phyloP scores from a whole-genome alignment of 495 filamentous ascomycete species.

The Hyaloscypha variabilis region DNA sequence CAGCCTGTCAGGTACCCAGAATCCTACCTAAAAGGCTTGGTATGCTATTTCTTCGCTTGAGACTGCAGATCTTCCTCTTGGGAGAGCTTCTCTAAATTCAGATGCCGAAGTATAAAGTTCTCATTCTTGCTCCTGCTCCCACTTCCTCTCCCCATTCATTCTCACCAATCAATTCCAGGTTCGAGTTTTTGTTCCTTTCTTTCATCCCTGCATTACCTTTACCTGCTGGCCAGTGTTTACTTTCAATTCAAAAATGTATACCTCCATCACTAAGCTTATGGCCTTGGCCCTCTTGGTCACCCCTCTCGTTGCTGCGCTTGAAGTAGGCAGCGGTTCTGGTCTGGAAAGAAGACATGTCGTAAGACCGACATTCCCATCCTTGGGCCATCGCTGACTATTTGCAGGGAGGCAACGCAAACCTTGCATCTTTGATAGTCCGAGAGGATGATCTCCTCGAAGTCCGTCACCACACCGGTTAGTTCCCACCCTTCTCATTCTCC shows the following conservation, averaged over 20 bases:
- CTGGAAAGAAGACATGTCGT: slow-evolving; percentile 10
- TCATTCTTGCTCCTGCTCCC: neutral
- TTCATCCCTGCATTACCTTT: neutral
- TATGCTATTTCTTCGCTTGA: neutral
- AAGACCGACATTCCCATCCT: neutral
- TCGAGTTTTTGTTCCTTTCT: neutral
- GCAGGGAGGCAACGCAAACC: neutral
- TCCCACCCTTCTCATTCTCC: no score
- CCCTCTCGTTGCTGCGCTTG: slow-evolving; percentile 29
- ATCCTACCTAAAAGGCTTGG: neutral
- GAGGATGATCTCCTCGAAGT: slow-evolving; percentile 16
- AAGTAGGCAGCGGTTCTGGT: slow-evolving; percentile 6
- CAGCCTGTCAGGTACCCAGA: neutral
- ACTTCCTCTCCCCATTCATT: neutral
- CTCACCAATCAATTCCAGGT: neutral
- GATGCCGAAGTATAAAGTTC: neutral
- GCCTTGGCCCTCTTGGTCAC: slow-evolving; percentile 31
- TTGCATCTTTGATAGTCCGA: slow-evolving; percentile 18
- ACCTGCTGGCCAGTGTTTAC: slow-evolving; percentile 15
- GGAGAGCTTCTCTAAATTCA: neutral
- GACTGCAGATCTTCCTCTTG: neutral
- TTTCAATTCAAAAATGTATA: slow-evolving; percentile 33
- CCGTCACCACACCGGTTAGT: slow-evolving; percentile 23
- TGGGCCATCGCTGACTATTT: neutral
- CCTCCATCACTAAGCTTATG: slow-evolving; percentile 33